Evolutionary conservation across 257 asterid genomes (phyloP).

Genomic region (Ilex asprella): DNA sequence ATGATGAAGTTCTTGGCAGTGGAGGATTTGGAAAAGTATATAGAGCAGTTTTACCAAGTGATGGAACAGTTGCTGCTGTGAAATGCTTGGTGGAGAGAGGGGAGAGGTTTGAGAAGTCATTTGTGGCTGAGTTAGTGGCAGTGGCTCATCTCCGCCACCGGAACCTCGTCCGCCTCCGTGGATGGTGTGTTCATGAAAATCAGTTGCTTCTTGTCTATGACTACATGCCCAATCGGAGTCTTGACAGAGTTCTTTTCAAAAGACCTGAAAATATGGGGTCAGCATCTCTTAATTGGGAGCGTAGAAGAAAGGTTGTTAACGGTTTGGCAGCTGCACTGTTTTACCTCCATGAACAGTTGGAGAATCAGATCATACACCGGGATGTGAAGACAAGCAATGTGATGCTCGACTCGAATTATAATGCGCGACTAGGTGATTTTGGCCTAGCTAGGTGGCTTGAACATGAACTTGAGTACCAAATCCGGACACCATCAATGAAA

Average conservation of each 20-base stretch:
- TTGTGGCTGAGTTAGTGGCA: conserved; percentile 80
- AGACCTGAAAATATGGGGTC: conserved; percentile 14
- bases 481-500: conserved; percentile 34
- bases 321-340: conserved; percentile 75
- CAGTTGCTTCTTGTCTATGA: conserved; percentile 81
- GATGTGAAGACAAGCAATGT: conserved; percentile 93
- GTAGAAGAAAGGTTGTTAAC: conserved; percentile 44
- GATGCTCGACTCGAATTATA: conserved; percentile 80
- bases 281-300: conserved; percentile 43
- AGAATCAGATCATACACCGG: conserved; percentile 84
- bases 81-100: conserved; percentile 82
- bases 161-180: conserved; percentile 77
- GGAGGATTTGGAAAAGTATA: conserved; percentile 90
- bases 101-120: conserved; percentile 70
- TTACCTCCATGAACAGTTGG: conserved; percentile 83
- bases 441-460: conserved; percentile 94
- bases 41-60: conserved; percentile 77
- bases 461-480: conserved; percentile 44
- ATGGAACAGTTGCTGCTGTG: conserved; percentile 75
- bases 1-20: conserved; percentile 55
- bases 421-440: conserved; percentile 82
- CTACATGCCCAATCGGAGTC: conserved; percentile 94
- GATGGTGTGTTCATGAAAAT: conserved; percentile 81
- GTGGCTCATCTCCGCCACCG: conserved; percentile 99
- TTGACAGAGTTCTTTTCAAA: conserved; percentile 62